Evolutionary conservation across 2,329 filamentous ascomycete genomes (phyloP).

Genomic region (Beauveria sp.): DNA sequence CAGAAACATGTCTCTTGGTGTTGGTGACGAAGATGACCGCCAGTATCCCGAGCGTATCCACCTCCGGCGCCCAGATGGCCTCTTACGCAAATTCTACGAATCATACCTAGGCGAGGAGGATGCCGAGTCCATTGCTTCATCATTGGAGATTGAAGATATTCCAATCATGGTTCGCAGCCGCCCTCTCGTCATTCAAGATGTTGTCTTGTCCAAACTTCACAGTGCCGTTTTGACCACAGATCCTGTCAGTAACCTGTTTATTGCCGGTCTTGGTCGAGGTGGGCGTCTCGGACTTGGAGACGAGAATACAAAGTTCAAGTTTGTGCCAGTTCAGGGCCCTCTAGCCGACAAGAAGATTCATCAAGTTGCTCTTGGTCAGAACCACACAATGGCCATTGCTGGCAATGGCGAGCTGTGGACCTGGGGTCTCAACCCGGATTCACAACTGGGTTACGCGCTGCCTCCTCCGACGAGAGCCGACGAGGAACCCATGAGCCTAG

Average conservation of each 20-base stretch:
- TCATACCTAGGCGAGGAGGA: conserved; percentile 52
- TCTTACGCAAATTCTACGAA: conserved; percentile 65
- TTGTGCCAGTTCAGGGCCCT: conserved; percentile 71
- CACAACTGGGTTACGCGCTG: conserved; percentile 78
- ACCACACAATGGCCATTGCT: conserved; percentile 80
- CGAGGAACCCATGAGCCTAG: conserved; percentile 73
- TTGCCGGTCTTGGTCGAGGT: conserved; percentile 86
- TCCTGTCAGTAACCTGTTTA: conserved; percentile 80
- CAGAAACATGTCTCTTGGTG: conserved; percentile 84
- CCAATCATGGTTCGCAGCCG: conserved; percentile 65
- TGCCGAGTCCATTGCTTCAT: conserved; percentile 20
- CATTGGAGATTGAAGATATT: conserved; percentile 42
- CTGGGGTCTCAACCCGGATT: conserved; percentile 83
- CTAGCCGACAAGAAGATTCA: conserved; percentile 66
- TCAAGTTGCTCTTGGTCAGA: conserved; percentile 79
- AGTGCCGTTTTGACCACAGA: conserved; percentile 84
- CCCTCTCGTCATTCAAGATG: conserved; percentile 70
- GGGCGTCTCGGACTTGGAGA: conserved; percentile 84
- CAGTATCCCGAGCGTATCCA: conserved; percentile 83
- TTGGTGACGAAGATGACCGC: conserved; percentile 92
- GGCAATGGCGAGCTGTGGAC: conserved; percentile 87
- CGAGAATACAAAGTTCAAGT: conserved; percentile 82
- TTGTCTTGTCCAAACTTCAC: conserved; percentile 84
- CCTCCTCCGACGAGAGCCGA: conserved; percentile 60
- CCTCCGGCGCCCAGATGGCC: conserved; percentile 67